Evolutionary conservation across 306 rosid species (phyloP), one percentile per base, ranked within the genome.

Genomic region (Cucurbita pepo): DNA sequence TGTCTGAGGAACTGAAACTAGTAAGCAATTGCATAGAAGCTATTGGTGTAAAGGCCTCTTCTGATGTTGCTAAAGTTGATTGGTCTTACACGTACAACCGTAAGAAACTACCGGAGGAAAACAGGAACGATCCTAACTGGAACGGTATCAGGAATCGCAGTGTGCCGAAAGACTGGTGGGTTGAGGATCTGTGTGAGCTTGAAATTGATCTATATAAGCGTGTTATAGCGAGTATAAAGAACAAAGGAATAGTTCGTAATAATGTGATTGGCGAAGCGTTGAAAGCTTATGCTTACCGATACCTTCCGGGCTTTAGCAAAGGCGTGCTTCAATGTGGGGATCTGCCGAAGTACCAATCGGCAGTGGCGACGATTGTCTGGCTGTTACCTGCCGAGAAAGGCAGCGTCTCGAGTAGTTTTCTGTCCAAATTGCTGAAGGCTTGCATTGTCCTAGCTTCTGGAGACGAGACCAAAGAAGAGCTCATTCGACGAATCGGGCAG

Each of bases 151-250:
- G 89, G 82, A 84, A 77, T 72, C 87, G 91, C 38, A 70, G 72
- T 30, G 99, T 95, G 81, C 99, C 97, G 44, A 86, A 81, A 67
- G 99, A 91, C 79, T 95, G 99, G 99, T 95, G 99, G 99, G 96
- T 89, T 76, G 97, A 88, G 83, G 97, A 91, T 76, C 79, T 95
- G 75, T 95, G 96, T 52, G 97, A 95, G 79, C 99, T 95, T 62
- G 96, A 91, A 77, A 90, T 86, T 74, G 96, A 91, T 77, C 76
- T 91, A 43, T 95, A 80, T 67, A 86, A 85, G 76, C 84, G 82
- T 8, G 97, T 91, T 62, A 72, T 95, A 67, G 50, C 69, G 8
- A 81, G 45, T 80, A 86, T 95, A 73, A 91, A 85, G 73, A 58
- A 70, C 77, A 91, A 84, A 81, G 86, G 71, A 16, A 47, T 77